phyloP scores from a whole-genome alignment of 1,139 yeast species.

The Suhomyces bokatorum region DNA sequence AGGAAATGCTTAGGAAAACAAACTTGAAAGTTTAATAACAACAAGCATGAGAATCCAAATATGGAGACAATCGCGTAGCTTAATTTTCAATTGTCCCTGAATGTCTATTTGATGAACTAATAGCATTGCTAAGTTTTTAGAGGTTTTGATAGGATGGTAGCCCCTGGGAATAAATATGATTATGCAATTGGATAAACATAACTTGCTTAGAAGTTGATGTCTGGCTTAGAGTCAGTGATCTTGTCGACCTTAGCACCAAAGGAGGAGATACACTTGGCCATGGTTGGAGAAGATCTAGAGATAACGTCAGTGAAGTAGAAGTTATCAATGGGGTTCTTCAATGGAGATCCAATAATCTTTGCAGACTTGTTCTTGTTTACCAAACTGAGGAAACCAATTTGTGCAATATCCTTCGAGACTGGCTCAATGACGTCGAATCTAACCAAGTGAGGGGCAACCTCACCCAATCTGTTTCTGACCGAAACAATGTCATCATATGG shows the following conservation, averaged over 20 bases:
- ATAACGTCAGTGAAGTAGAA: slow-evolving; percentile 88
- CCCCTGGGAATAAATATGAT: slow-evolving; percentile 11
- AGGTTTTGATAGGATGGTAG: slow-evolving; percentile 6
- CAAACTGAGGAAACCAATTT: slow-evolving; percentile 57
- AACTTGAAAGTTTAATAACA: slow-evolving; percentile 9
- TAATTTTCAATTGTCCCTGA: not conserved
- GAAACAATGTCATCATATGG: slow-evolving; percentile 78
- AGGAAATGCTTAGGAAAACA: slow-evolving; percentile 11
- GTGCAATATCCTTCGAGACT: slow-evolving; percentile 56
- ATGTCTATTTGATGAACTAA: slow-evolving; percentile 5
- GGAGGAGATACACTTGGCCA: slow-evolving; percentile 78
- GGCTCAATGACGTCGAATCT: slow-evolving; percentile 78
- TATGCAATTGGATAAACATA: slow-evolving; percentile 11
- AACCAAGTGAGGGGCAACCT: slow-evolving; percentile 79
- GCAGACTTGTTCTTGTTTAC: slow-evolving; percentile 40
- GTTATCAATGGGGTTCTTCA: slow-evolving; percentile 73
- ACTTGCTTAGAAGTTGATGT: slow-evolving; percentile 30
- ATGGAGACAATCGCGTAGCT: not conserved
- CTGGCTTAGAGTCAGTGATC: slow-evolving; percentile 51
- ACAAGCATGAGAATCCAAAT: slow-evolving; percentile 8
- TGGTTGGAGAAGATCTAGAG: slow-evolving; percentile 84
- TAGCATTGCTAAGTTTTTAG: slow-evolving; percentile 10
- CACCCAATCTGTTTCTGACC: slow-evolving; percentile 69
- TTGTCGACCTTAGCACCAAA: slow-evolving; percentile 69
- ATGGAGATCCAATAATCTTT: slow-evolving; percentile 48